These are phyloP conservation scores for Wickerhamiella vanderwaltii DNA, from an alignment of 805 yeast genomes.

Conservation along the genomic window DNA sequence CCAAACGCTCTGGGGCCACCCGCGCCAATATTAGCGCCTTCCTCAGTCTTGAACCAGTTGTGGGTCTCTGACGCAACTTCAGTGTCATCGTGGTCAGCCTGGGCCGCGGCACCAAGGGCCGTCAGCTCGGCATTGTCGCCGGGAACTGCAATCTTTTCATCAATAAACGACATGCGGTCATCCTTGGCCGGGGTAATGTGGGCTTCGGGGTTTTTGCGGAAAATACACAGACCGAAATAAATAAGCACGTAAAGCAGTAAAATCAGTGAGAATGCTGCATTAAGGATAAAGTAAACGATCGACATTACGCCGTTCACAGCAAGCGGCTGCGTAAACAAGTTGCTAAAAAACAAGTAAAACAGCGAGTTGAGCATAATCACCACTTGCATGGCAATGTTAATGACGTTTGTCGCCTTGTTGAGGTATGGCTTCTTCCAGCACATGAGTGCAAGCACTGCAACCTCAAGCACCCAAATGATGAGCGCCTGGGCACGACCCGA, in stretches of 20 bases:
- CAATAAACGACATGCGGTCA: constrained; percentile 74
- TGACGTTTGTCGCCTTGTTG: constrained; percentile 69
- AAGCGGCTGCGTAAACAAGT: constrained; percentile 68
- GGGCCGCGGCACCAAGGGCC: constrained; percentile 74
- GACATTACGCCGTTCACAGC: constrained; percentile 81
- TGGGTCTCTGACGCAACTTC: constrained; percentile 37
- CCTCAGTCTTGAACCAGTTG: constrained; percentile 20
- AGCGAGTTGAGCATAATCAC: constrained; percentile 71
- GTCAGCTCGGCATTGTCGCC: constrained; percentile 33
- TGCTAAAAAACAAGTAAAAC: constrained; percentile 74
- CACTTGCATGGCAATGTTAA: constrained; percentile 59
- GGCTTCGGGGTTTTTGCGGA: constrained; percentile 78
- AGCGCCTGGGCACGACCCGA: constrained; percentile 75
- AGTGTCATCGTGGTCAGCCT: constrained; percentile 47
- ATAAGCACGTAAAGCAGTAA: constrained; percentile 59
- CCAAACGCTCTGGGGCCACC: constrained; percentile 1
- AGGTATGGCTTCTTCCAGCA: constrained; percentile 61
- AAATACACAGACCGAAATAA: constrained; percentile 38
- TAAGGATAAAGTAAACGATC: constrained; percentile 74
- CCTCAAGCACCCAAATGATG: constrained; percentile 62
- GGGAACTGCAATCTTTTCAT: constrained; percentile 31
- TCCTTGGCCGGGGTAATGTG: constrained; percentile 81
- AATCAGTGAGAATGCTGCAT: constrained; percentile 76
- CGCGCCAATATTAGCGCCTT: neutral
- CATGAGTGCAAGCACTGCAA: constrained; percentile 52